Evolutionary conservation across 345 rosid genomes (phyloP).

Genomic region (Chamaenerion angustifolium): DNA sequence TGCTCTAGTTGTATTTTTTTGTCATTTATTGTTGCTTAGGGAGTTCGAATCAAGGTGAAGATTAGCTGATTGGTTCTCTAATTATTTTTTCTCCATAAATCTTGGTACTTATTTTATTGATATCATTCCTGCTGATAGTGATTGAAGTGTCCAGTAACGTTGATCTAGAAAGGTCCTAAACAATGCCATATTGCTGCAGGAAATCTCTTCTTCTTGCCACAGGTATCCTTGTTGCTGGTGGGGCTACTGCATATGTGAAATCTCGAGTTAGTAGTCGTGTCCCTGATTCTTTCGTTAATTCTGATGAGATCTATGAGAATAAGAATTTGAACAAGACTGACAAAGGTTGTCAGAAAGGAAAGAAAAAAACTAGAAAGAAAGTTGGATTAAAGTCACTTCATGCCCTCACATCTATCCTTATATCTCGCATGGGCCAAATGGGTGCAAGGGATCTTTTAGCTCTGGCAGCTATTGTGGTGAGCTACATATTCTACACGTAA

Average conservation of each 20-base stretch:
- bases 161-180: neutral
- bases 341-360: slow-evolving; percentile 18
- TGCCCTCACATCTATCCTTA: slow-evolving; percentile 59
- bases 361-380: slow-evolving; percentile 35
- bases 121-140: neutral
- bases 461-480: slow-evolving; percentile 64
- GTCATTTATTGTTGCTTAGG: too few relatives aligned
- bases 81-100: too few relatives aligned
- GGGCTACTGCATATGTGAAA: slow-evolving; percentile 65
- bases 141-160: neutral
- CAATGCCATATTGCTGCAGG: slow-evolving; percentile 28
- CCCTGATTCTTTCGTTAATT: too few relatives aligned
- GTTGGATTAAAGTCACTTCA: slow-evolving; percentile 71
- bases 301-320: slow-evolving; percentile 33
- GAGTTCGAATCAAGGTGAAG: too few relatives aligned
- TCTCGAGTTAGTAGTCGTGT: slow-evolving; percentile 31
- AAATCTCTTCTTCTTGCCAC: slow-evolving; percentile 67
- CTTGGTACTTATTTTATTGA: too few relatives aligned
- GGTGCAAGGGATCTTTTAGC: slow-evolving; percentile 84
- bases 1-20: too few relatives aligned
- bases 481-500: slow-evolving; percentile 6
- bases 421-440: slow-evolving; percentile 68
- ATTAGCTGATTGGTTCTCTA: too few relatives aligned
- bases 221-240: slow-evolving; percentile 75
- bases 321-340: slow-evolving; percentile 23